phyloP scores from a whole-genome alignment of 1,284 basidiomycete species.

The Rhizopogon hawkerae region DNA sequence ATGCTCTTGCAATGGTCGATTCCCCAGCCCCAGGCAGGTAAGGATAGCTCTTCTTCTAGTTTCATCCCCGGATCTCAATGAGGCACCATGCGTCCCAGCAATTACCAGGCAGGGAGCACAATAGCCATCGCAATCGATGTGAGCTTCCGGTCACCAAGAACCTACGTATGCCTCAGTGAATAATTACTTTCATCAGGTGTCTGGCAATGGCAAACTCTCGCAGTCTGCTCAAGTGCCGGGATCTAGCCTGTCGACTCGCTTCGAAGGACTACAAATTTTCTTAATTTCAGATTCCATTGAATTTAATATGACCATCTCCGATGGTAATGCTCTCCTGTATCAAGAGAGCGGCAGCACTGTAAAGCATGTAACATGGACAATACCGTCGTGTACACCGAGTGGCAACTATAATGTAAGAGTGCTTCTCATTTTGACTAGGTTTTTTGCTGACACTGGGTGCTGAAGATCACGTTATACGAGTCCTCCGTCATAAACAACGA shows the following conservation, averaged over 20 bases:
- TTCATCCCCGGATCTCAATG: not conserved
- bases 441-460: not conserved
- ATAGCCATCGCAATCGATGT: not conserved
- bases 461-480: not conserved
- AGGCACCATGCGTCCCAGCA: not conserved
- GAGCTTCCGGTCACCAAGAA: not conserved
- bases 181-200: constrained; percentile 27
- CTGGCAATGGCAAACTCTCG: constrained; percentile 37
- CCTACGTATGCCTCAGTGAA: too few relatives aligned
- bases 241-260: constrained; percentile 20
- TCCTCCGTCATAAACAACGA: not conserved
- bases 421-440: not conserved
- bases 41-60: constrained; percentile 9
- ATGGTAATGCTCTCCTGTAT: constrained; percentile 31
- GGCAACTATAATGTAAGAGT: not conserved
- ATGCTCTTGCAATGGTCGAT: constrained; percentile 43
- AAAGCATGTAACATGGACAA: constrained; percentile 33
- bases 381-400: constrained; percentile 22
- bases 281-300: constrained; percentile 35
- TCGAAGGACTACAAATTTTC: constrained; percentile 35
- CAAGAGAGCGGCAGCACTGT: constrained; percentile 35
- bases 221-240: constrained; percentile 28
- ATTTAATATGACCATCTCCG: too few relatives aligned
- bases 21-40: constrained; percentile 37
- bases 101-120: not conserved